Evolutionary conservation across 495 filamentous ascomycete species (phyloP), one percentile per base, ranked within the genome.

Genomic region (Penicillium diatomitis): DNA sequence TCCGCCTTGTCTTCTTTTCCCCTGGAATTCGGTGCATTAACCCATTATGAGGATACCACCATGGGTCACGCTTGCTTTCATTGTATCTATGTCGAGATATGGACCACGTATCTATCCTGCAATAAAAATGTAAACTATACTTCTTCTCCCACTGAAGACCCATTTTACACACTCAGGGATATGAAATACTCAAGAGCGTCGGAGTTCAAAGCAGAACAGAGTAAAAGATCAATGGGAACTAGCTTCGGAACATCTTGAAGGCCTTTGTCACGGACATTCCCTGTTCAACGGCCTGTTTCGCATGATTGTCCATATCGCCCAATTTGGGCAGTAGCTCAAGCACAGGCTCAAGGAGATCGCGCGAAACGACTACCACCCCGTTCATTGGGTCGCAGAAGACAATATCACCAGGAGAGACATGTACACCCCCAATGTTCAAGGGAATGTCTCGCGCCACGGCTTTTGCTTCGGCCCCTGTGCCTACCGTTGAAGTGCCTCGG

Each of bases 351-450:
- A 83, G 60, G 27, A 73, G 60, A 8, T 65, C 67, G 30, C 64
- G 60, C 2, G 84, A 83, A 45, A 86, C 80, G n/a, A 70, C 72
- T 4, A 85, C 81, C 1, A 83, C 78, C 4, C 80, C 83, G 39
- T 82, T 78, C 28, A 65, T 55, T 0, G 74, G 71, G 59, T 87
- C 83, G 41, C 75, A 73, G 53, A 85, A 78, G 27, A 85, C 67
- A 12, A 85, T 68, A 63, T 86, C 84, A 1, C 81, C 82, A 28
- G 74, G 70, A 10, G 56, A 62, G 31, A 85, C 70, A 9, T 51
- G 60, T n/a, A 77, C 65, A 1, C 71, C 74, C 5, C 67, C 66
- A 49, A 86, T 57, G 11, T 52, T 51, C 33, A 87, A 61, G 1
- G 68, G 64, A 3, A 82, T 72, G 58, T 81, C 71, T 9, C 76